Evolutionary conservation across 2,329 filamentous ascomycete species (phyloP).

Genomic region (Neonectria neomacrospora): DNA sequence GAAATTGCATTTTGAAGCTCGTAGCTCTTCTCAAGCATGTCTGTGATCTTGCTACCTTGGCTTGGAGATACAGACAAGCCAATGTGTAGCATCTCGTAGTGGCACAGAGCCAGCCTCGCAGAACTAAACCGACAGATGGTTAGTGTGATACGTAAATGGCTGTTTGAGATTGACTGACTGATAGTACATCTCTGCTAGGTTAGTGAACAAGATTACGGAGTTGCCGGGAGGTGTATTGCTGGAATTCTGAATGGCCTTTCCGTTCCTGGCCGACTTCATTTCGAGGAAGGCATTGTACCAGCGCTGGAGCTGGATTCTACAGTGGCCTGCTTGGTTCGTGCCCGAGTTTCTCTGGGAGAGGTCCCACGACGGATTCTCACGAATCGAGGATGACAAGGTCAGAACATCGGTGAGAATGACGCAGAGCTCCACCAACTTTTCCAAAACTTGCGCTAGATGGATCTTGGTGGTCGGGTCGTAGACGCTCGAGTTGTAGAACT

Average conservation of each 20-base stretch:
- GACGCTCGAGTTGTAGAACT: constrained; percentile 38
- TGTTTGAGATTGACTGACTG: constrained; percentile 23
- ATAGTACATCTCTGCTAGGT: constrained; percentile 44
- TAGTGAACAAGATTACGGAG: constrained; percentile 37
- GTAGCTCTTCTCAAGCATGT: constrained; percentile 33
- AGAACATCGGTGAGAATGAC: constrained; percentile 40
- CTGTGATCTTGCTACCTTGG: constrained; percentile 10
- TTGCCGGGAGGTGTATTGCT: constrained; percentile 6
- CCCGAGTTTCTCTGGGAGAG: constrained; percentile 31
- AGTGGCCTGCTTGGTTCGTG: constrained; percentile 35
- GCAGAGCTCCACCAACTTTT: constrained; percentile 40
- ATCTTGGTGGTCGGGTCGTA: constrained; percentile 39
- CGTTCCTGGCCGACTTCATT: constrained; percentile 30
- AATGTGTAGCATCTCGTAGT: constrained; percentile 38
- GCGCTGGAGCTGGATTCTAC: constrained; percentile 33
- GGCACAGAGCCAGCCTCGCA: constrained; percentile 33
- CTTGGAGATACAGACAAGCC: constrained; percentile 30
- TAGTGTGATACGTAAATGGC: not conserved
- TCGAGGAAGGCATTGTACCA: constrained; percentile 40
- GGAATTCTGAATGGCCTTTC: constrained; percentile 17
- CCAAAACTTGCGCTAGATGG: constrained; percentile 31
- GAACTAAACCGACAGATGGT: constrained; percentile 21
- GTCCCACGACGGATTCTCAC: constrained; percentile 39
- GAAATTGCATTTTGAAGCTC: constrained; percentile 40
- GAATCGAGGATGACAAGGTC: constrained; percentile 32